Base-by-base conservation (phyloP, 2,329 filamentous ascomycete genomes). In the Colletotrichum sidae region DNA sequence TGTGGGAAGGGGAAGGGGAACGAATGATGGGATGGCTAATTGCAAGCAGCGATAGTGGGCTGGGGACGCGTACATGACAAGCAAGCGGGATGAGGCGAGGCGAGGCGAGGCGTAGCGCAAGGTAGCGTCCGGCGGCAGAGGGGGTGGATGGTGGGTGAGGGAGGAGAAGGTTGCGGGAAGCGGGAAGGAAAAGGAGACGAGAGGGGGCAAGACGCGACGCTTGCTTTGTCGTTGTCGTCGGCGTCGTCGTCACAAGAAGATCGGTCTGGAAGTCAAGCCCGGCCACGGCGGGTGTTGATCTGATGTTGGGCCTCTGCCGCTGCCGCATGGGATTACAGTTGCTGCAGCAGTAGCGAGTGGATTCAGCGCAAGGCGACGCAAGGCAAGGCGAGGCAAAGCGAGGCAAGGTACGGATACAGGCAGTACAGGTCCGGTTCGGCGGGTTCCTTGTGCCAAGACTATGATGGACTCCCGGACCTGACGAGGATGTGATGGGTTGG, bases 1-100 rank as follows among this genome's bases (percentile, higher is more conserved):
- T 25, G 57, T 15, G 44, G 53, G 47, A n/a, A 49, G 38, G 58
- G 58, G 35, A 37, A 49, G 57, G 57, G 46, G 62, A 46, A 53
- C 51, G 62, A 62, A 62, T 41, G 49, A 65, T 51, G 58, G 62
- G 58, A 52, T 62, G 63, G 58, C 41, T 62, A 57, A 66, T 66
- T 57, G 63, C 58, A 61, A 66, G 63, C 53, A 53, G 55, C 55
- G 38, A 59, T 33, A 44, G 38, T n/a, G 47, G 47, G 42, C 63
- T 37, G 42, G 58, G 52, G 58, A 63, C 58, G 52, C 63, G 63
- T 62, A 62, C 58, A 65, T 49, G 62, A 46, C 57, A 60, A 60
- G 61, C 56, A 37, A 37, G 15, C 39, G 37, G 38, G 13, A 41
- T 15, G 25, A 9, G 39, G 38, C 33, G 8, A 42, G 15, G 54